A percentile compares a stretch with the other conserved stretches of the same genome.
Conservation (phyloP, 768 basidiomycete genomes). For the Termitomyces sp. region DNA sequence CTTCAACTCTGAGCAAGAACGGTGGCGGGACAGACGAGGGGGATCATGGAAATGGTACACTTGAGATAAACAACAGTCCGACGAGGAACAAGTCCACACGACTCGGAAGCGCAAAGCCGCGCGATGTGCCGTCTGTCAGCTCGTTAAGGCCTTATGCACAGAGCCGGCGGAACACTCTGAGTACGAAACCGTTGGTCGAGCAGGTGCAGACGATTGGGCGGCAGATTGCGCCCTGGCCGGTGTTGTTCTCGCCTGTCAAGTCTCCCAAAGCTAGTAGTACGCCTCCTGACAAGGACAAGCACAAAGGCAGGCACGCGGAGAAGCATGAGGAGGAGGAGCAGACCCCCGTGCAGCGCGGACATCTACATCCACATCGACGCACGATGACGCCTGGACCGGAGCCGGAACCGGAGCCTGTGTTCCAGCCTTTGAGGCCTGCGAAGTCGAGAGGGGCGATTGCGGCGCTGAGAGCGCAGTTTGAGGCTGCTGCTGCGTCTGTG, state of each 20-base stretch:
- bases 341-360: slow-evolving; percentile 38
- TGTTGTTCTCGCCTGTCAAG: slow-evolving; percentile 25
- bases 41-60: neutral
- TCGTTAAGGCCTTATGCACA: slow-evolving; percentile 53
- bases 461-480: slow-evolving; percentile 20
- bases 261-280: neutral
- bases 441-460: slow-evolving; percentile 25
- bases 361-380: slow-evolving; percentile 21
- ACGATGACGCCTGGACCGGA: slow-evolving; percentile 55
- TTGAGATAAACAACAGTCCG: neutral
- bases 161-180: slow-evolving; percentile 18
- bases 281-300: neutral
- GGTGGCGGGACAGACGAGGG: neutral
- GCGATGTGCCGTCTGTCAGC: slow-evolving; percentile 36
- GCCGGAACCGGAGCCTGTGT: slow-evolving; percentile 54
- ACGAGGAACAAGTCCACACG: slow-evolving; percentile 20
- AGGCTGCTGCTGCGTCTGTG: slow-evolving; percentile 13
- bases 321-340: neutral
- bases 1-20: slow-evolving; percentile 20
- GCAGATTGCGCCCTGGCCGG: slow-evolving; percentile 65
- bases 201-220: slow-evolving; percentile 35
- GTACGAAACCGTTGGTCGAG: neutral
- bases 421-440: slow-evolving; percentile 58
- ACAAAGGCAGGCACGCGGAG: neutral
- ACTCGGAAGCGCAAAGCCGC: slow-evolving; percentile 13